A percentile compares a stretch with the other conserved stretches of the same genome.
These are phyloP conservation scores for Wallacemonas sp. DNA, from an alignment of 208 protist genomes.

Conservation along the genomic window DNA sequence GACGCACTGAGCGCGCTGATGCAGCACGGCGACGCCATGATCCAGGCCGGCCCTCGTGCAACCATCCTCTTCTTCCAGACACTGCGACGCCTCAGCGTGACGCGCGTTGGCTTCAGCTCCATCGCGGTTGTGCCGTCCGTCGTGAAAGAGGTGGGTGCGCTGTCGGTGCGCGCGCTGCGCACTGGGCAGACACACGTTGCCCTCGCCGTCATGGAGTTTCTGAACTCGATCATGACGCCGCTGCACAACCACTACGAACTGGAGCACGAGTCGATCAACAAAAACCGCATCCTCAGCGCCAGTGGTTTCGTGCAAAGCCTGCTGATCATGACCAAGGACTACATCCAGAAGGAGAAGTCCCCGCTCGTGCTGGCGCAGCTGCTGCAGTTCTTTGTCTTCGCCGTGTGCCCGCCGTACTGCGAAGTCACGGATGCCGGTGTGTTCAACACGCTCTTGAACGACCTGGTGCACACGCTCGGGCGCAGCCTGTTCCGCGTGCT, in stretches of 20 bases:
- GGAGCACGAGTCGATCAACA: conserved; percentile 87
- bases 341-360: conserved; percentile 70
- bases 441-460: conserved; percentile 67
- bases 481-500: conserved; percentile 79
- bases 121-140: conserved; percentile 72
- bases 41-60: conserved; percentile 3
- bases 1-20: conserved; percentile 68
- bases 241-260: conserved; percentile 94
- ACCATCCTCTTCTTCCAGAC: conserved; percentile 73
- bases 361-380: conserved; percentile 80
- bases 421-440: conserved; percentile 73
- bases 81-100: conserved; percentile 82
- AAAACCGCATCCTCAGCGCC: conserved; percentile 78
- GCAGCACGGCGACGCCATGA: conserved; percentile 42
- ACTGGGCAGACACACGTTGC: conserved; percentile 65
- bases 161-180: conserved; percentile 66
- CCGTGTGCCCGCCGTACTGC: conserved; percentile 90
- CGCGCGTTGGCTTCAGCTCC: conserved; percentile 86
- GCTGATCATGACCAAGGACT: conserved; percentile 64
- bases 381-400: conserved; percentile 91
- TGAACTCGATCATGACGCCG: conserved; percentile 91
- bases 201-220: conserved; percentile 85
- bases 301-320: conserved; percentile 70
- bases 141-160: conserved; percentile 51
- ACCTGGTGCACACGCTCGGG: conserved; percentile 72